phyloP scores from a whole-genome alignment of 2,329 filamentous ascomycete species.

The Fusarium kyushuense region DNA sequence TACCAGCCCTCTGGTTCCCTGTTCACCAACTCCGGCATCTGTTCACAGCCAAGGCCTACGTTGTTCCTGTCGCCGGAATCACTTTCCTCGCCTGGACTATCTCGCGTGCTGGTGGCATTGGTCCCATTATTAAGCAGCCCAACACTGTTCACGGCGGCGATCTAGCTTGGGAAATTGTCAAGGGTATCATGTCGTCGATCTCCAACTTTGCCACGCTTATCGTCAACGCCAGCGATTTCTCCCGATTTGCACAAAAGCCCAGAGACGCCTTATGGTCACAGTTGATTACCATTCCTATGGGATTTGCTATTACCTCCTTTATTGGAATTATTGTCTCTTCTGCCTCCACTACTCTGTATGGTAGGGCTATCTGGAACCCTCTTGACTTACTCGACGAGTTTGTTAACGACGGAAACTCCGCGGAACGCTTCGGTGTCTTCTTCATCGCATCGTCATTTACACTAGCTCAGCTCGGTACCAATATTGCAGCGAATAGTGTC shows the following conservation, averaged over 20 bases:
- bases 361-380: slow-evolving; percentile 78
- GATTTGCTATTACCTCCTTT: slow-evolving; percentile 84
- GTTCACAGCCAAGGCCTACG: slow-evolving; percentile 89
- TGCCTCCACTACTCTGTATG: slow-evolving; percentile 76
- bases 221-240: slow-evolving; percentile 84
- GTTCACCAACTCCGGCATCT: slow-evolving; percentile 90
- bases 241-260: slow-evolving; percentile 83
- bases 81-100: slow-evolving; percentile 91
- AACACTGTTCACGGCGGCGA: slow-evolving; percentile 72
- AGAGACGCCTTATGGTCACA: slow-evolving; percentile 84
- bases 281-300: slow-evolving; percentile 76
- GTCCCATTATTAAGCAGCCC: slow-evolving; percentile 81
- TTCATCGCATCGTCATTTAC: slow-evolving; percentile 77
- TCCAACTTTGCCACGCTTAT: slow-evolving; percentile 93
- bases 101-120: slow-evolving; percentile 82
- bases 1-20: slow-evolving; percentile 90
- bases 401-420: slow-evolving; percentile 75
- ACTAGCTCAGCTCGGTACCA: slow-evolving; percentile 85
- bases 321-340: slow-evolving; percentile 85
- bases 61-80: slow-evolving; percentile 85
- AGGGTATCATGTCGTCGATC: slow-evolving; percentile 88
- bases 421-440: slow-evolving; percentile 80
- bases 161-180: slow-evolving; percentile 84
- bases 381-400: slow-evolving; percentile 75
- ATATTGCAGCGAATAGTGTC: slow-evolving; percentile 88